phyloP scores from a whole-genome alignment of 2,329 filamentous ascomycete genomes.

The Claviceps humidiphila region DNA sequence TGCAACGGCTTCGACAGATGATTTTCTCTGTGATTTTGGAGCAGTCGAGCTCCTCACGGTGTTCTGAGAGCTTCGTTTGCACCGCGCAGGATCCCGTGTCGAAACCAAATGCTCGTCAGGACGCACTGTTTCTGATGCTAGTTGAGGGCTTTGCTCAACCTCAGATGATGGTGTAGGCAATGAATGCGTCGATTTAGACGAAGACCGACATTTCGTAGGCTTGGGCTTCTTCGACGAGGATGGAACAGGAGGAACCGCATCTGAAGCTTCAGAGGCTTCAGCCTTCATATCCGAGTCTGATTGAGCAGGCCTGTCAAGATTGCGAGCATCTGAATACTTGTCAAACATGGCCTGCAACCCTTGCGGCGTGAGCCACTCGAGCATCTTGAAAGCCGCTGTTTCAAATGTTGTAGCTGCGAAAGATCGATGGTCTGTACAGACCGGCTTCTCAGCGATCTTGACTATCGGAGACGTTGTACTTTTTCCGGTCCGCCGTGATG shows the following conservation, averaged over 20 bases:
- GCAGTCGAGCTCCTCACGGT: slow-evolving; percentile 10
- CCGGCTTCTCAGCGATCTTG: slow-evolving; percentile 30
- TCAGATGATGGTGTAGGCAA: not conserved
- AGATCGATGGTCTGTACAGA: slow-evolving; percentile 43
- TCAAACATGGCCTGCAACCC: slow-evolving; percentile 36
- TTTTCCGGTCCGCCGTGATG: not conserved
- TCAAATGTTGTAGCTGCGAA: slow-evolving; percentile 52
- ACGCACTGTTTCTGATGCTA: not conserved
- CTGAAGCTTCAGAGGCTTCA: not conserved
- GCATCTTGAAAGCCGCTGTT: slow-evolving; percentile 54
- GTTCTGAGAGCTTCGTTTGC: slow-evolving; percentile 10
- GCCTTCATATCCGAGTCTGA: not conserved
- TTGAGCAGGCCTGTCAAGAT: slow-evolving; percentile 5
- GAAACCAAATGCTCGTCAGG: slow-evolving; percentile 4
- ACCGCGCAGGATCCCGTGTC: slow-evolving; percentile 5
- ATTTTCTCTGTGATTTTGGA: slow-evolving; percentile 17
- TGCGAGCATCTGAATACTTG: slow-evolving; percentile 15
- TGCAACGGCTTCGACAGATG: slow-evolving; percentile 19
- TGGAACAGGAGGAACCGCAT: not conserved
- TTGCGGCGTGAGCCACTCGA: slow-evolving; percentile 55
- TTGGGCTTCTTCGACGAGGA: not conserved
- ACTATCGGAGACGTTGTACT: slow-evolving; percentile 14
- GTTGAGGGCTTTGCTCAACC: not conserved
- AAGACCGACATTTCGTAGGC: not conserved
- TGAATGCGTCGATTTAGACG: slow-evolving; percentile 1